Base-by-base conservation (phyloP, 148 eudicot species). In the Selenicereus undatus region DNA sequence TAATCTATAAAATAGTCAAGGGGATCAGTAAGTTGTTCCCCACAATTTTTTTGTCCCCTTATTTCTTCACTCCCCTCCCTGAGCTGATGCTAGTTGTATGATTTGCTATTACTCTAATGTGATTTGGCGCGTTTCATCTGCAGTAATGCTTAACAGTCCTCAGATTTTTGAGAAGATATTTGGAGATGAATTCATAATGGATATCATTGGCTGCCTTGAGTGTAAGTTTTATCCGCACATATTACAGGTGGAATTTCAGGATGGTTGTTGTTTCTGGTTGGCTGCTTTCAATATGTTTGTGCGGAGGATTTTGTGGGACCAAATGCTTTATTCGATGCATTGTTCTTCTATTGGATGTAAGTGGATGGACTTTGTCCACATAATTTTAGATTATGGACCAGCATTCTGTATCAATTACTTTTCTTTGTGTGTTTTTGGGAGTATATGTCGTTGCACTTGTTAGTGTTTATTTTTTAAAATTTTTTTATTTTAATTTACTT, bases 171-270 rank as follows among this genome's bases (percentile, higher is more conserved):
- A 94, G 85, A 94, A 84, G 85, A 83, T 93, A 35, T 91, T 96
- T 81, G 90, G 94, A 30, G 99, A 96, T 88, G 98, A 96, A 76
- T 75, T 91, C 45, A 88, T 94, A 62, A 89, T 93, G 94, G 99
- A 96, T 83, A 82, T 92, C 21, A 89, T 91, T 83, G 98, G 98
- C 42, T 90, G 91, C 86, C 93, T 96, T 51, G 99, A 96, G 85
- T 91, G 99, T 96, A 91, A 92, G 98, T 89, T 58, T 71, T 11
- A 21, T 80, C 50, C 29, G 5, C 27, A 62, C 32, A 35, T 2
- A 24, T 68, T 74, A 26, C 30, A 48, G 11, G 18, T 29, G 71
- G 6, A 42, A 43, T 5, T 29, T 35, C 26, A 58, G 30, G 12
- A 81, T 65, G 45, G 12, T 16, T 29, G 62, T 11, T 21, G 24